phyloP scores from a whole-genome alignment of 495 filamentous ascomycete genomes.

The Thermochaetoides thermophila region DNA sequence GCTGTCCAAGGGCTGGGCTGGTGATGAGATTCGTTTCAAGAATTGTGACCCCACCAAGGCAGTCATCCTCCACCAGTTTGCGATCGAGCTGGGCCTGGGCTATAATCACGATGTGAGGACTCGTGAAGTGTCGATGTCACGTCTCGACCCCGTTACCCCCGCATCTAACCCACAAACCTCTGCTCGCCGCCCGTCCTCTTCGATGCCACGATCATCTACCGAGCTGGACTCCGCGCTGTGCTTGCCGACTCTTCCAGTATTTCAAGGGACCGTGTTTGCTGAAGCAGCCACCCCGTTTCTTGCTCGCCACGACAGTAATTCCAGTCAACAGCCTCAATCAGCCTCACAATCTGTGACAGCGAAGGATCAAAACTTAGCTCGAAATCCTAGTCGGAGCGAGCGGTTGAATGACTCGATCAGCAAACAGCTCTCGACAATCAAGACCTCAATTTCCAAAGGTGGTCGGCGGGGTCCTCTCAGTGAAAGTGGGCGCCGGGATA shows the following conservation, averaged over 20 bases:
- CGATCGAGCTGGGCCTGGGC: conserved; percentile 14
- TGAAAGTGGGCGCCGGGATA: conserved; percentile 14
- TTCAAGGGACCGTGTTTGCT: too few relatives aligned
- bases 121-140: conserved; percentile 11
- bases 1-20: conserved; percentile 14
- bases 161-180: not conserved
- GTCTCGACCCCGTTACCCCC: conserved; percentile 5
- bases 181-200: not conserved
- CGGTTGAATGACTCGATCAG: conserved; percentile 18
- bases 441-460: conserved; percentile 15
- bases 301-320: too few relatives aligned
- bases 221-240: conserved; percentile 7
- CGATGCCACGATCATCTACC: conserved; percentile 5
- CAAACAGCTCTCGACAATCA: conserved; percentile 17
- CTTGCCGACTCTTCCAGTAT: conserved; percentile 6
- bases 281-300: too few relatives aligned
- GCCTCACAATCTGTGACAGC: not conserved
- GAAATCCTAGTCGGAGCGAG: conserved; percentile 14
- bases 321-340: too few relatives aligned
- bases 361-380: conserved; percentile 4
- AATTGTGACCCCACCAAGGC: conserved; percentile 17
- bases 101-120: conserved; percentile 13
- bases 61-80: conserved; percentile 11
- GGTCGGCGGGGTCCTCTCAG: conserved; percentile 15
- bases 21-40: conserved; percentile 18